Evolutionary conservation across 441 rosid genomes (phyloP).

Genomic region (Hura crepitans): DNA sequence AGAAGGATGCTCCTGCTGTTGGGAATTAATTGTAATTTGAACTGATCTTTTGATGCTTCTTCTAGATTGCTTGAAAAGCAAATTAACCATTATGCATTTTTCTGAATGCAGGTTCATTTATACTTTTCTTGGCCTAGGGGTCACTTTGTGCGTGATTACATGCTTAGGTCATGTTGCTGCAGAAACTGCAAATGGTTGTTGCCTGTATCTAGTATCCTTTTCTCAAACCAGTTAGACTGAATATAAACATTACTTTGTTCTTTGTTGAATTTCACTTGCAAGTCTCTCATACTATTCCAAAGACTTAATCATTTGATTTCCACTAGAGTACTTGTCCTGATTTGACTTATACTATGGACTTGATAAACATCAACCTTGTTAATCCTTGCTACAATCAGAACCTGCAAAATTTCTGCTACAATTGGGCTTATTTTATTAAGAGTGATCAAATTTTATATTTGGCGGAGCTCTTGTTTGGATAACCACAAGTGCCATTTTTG

Average conservation of each 20-base stretch:
- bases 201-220: constrained; percentile 70
- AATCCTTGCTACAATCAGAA: background rate
- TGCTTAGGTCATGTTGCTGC: constrained; percentile 82
- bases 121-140: constrained; percentile 62
- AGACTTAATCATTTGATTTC: background rate
- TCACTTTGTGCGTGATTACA: constrained; percentile 54
- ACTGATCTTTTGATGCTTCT: background rate
- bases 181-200: constrained; percentile 72
- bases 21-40: background rate
- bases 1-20: background rate
- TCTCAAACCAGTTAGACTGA: constrained; percentile 6
- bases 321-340: background rate
- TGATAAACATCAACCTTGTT: background rate
- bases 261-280: background rate
- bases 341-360: background rate
- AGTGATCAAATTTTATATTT: background rate
- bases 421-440: background rate
- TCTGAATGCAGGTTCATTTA: constrained; percentile 64
- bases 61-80: constrained; percentile 10
- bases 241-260: background rate
- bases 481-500: background rate
- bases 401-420: background rate
- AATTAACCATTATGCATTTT: constrained; percentile 16
- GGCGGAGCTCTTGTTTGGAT: background rate
- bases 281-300: background rate